A percentile compares a stretch with the other conserved stretches of the same genome.
phyloP scores from a whole-genome alignment of 148 eudicot species.

The Arctostaphylos glauca region DNA sequence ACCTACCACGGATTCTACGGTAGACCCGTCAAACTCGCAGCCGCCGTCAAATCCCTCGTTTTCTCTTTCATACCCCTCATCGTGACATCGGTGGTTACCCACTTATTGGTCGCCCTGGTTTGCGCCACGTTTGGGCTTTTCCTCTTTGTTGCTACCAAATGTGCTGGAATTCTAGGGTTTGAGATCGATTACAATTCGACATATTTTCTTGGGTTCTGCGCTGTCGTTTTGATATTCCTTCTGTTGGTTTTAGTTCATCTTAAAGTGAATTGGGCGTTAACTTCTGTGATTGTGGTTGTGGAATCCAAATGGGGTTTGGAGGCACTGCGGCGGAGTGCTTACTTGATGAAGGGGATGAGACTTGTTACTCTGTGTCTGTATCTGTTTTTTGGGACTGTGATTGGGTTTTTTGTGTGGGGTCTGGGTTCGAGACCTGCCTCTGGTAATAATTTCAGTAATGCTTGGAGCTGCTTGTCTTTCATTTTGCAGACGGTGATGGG shows the following conservation, averaged over 20 bases:
- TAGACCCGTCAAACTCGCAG: conserved; percentile 15
- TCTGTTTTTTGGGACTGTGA: conserved; percentile 30
- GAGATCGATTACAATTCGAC: conserved; percentile 24
- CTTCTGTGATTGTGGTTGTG: conserved; percentile 45
- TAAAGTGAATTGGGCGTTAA: conserved; percentile 46
- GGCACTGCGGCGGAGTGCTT: conserved; percentile 46
- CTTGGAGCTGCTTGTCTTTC: conserved; percentile 39
- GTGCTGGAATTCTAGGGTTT: conserved; percentile 25
- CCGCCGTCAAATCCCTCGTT: conserved; percentile 11
- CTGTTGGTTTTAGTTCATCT: conserved; percentile 25
- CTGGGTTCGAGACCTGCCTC: conserved; percentile 13
- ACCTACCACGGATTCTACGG: conserved; percentile 15
- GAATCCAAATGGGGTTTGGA: conserved; percentile 63
- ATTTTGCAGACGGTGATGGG: conserved; percentile 34
- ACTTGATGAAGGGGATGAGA: conserved; percentile 52
- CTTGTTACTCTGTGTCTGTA: conserved; percentile 35
- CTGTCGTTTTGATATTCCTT: conserved; percentile 19
- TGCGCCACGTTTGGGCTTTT: conserved; percentile 18
- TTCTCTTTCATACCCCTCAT: conserved; percentile 17
- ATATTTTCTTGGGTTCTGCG: conserved; percentile 21
- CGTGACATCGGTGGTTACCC: neutral
- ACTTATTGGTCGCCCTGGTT: conserved; percentile 12
- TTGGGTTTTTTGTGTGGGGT: conserved; percentile 15
- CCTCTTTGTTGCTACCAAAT: conserved; percentile 11
- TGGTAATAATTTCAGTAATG: conserved; percentile 8